Percentiles rank a stretch among this genome's conserved stretches.
Conservation (phyloP, 495 filamentous ascomycete genomes). For the Aspergillus saccharolyticus region DNA sequence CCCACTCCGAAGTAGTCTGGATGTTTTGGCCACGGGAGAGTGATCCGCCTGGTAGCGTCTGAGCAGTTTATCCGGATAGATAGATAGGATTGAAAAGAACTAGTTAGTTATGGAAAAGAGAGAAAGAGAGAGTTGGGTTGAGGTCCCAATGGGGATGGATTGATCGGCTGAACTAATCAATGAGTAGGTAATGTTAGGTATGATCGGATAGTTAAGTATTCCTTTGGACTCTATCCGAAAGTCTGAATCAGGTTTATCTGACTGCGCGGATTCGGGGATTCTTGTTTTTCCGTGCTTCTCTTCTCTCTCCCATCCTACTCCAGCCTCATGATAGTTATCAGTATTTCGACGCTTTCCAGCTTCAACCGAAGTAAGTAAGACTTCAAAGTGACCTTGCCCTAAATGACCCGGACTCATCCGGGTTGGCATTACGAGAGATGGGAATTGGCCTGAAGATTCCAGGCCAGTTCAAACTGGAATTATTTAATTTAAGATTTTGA, state of each 20-base stretch:
- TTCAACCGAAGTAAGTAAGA: background rate
- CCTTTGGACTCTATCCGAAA: background rate
- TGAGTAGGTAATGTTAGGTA: background rate
- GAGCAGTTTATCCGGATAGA: too few species aligned
- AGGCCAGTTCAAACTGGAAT: too few species aligned
- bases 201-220: too few species aligned
- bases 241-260: background rate
- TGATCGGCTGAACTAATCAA: too few species aligned
- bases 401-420: background rate
- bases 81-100: too few species aligned
- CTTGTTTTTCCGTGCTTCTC: background rate
- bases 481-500: background rate
- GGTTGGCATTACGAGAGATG: background rate
- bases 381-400: background rate
- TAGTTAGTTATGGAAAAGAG: too few species aligned
- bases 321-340: background rate
- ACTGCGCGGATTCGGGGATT: background rate
- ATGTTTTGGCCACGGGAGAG: background rate
- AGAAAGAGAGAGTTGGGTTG: too few species aligned
- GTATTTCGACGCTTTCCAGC: background rate
- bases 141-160: too few species aligned
- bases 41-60: background rate
- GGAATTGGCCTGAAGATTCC: background rate
- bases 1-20: too few species aligned
- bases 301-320: background rate